phyloP scores from a whole-genome alignment of 768 basidiomycete genomes.

The Mycena venus region DNA sequence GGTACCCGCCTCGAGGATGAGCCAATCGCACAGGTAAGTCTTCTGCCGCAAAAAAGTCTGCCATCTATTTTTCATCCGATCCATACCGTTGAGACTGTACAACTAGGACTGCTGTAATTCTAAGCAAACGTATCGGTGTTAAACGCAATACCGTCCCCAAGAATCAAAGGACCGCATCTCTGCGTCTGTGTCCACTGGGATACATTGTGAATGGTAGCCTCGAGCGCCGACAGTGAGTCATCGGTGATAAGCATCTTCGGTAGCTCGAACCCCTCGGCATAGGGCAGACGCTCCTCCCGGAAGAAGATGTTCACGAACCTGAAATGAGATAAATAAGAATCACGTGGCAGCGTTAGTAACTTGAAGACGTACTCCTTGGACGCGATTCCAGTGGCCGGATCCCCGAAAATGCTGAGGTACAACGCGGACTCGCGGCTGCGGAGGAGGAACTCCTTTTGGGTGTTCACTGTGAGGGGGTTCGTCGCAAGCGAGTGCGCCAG shows the following conservation, averaged over 20 bases:
- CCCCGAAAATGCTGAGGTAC: slow-evolving; percentile 2
- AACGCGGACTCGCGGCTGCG: not conserved
- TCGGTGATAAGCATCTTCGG: not conserved
- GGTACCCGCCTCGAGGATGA: too few relatives aligned
- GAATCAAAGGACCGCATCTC: not conserved
- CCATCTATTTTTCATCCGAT: too few relatives aligned
- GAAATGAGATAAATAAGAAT: not conserved
- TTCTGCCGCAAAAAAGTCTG: too few relatives aligned
- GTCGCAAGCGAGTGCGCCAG: not conserved
- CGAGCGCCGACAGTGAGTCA: not conserved
- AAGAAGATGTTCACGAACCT: not conserved
- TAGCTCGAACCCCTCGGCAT: not conserved
- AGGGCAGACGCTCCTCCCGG: not conserved
- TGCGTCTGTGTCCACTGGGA: not conserved
- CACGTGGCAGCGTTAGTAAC: not conserved
- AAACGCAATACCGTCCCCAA: not conserved
- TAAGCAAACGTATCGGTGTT: not conserved
- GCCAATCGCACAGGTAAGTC: too few relatives aligned
- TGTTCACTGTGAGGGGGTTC: not conserved
- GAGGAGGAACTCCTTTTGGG: not conserved
- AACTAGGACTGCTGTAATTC: too few relatives aligned
- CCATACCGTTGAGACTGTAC: too few relatives aligned
- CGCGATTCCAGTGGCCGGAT: not conserved
- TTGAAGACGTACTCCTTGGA: not conserved
- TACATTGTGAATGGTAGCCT: too few relatives aligned